A percentile compares a stretch with the other conserved stretches of the same genome.
These are phyloP conservation scores for Lyophyllum decastes DNA, from an alignment of 768 basidiomycete species.

Conservation along the genomic window DNA sequence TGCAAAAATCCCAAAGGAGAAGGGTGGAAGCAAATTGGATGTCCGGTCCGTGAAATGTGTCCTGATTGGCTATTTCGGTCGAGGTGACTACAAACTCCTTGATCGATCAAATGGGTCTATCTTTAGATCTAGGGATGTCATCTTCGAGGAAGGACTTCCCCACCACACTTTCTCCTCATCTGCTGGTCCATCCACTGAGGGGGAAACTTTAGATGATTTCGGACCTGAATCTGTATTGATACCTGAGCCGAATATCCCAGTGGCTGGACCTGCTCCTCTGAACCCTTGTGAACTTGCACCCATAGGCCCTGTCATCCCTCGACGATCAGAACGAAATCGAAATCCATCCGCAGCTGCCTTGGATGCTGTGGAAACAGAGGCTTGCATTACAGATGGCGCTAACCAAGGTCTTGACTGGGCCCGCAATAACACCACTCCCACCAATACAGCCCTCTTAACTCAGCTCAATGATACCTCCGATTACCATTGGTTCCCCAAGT, in stretches of 20 bases:
- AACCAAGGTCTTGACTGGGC: background rate
- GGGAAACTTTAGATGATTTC: background rate
- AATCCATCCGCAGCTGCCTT: background rate
- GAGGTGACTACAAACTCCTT: background rate
- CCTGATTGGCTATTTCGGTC: no score
- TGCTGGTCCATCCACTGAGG: background rate
- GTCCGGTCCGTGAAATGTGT: background rate
- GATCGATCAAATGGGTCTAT: background rate
- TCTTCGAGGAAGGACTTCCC: background rate
- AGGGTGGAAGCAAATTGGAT: background rate
- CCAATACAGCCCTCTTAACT: background rate
- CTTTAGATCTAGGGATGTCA: background rate
- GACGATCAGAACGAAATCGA: background rate
- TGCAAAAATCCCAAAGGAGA: background rate
- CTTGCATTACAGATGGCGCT: background rate
- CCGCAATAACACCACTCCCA: background rate
- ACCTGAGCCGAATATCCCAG: background rate
- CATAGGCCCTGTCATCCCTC: background rate
- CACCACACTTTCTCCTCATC: background rate
- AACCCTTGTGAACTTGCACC: no score
- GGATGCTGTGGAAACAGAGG: background rate
- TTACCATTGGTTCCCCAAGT: constrained; percentile 1
- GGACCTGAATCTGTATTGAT: no score
- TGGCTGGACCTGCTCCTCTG: background rate
- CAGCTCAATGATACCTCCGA: background rate